A percentile compares a stretch with the other conserved stretches of the same genome.
Conservation (phyloP, 495 filamentous ascomycete species). For the Penicillium mononematosum region DNA sequence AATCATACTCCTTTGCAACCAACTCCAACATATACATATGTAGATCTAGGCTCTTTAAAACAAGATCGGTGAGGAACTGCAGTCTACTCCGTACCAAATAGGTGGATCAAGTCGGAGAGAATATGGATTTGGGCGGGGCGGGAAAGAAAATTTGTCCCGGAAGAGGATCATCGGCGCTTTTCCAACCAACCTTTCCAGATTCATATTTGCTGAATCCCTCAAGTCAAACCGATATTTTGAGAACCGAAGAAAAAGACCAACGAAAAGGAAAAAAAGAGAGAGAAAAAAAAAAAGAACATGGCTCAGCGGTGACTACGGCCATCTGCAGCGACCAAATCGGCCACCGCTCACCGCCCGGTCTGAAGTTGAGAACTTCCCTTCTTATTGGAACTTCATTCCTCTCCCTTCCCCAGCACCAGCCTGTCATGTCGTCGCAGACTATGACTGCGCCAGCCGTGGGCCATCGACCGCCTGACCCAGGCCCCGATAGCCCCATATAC, state of each 20-base stretch:
- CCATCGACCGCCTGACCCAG: slow-evolving; percentile 51
- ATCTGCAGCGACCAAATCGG: slow-evolving; percentile 28
- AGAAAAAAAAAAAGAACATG: slow-evolving; percentile 21
- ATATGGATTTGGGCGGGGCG: slow-evolving; percentile 28
- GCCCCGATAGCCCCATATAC: slow-evolving; percentile 41
- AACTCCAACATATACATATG: not conserved
- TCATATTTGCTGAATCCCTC: not conserved
- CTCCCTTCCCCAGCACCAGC: slow-evolving; percentile 28
- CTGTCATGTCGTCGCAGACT: slow-evolving; percentile 57
- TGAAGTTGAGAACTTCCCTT: slow-evolving; percentile 33
- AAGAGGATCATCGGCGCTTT: slow-evolving; percentile 20
- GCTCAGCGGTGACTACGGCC: slow-evolving; percentile 20
- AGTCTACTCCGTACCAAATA: slow-evolving; percentile 14
- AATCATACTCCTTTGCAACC: not conserved
- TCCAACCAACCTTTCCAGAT: not conserved
- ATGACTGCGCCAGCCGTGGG: slow-evolving; percentile 56
- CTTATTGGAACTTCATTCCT: slow-evolving; percentile 29
- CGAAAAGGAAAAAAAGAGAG: slow-evolving; percentile 15
- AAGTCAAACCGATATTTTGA: not conserved
- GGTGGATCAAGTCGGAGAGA: slow-evolving; percentile 28
- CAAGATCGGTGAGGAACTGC: slow-evolving; percentile 25
- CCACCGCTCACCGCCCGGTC: slow-evolving; percentile 36
- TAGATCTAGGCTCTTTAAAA: slow-evolving; percentile 11
- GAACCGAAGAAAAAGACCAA: not conserved
- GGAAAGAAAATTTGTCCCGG: slow-evolving; percentile 34